Base-by-base conservation (phyloP, 1,284 basidiomycete genomes). In the Athelia psychrophila region DNA sequence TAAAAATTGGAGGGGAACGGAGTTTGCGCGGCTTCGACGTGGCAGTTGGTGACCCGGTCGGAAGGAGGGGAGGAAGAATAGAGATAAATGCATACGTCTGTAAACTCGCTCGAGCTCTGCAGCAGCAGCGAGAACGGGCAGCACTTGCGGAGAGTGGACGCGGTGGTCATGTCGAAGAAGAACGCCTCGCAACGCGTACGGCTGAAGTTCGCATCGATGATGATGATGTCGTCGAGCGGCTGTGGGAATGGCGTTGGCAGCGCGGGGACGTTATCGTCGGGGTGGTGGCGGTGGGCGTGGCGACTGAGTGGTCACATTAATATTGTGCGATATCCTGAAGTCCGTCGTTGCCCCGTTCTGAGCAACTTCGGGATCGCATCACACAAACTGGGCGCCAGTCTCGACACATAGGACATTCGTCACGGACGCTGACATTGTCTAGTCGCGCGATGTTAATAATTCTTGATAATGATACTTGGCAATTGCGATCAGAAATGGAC, bases 171-270 rank as follows among this genome's bases (percentile, higher is more conserved):
- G n/a, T 42, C n/a, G 9, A 22, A 9, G 38, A 42, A 42, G 38
- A 42, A 42, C 5, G 6, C n/a, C n/a, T 42, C n/a, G 38, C 2
- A 42, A 22, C 38, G 5, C n/a, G 20, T 22, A 16, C 79, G 6
- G 6, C 8, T 8, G n/a, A 42, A 42, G 20, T 42, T 42, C n/a
- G 38, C 38, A 74, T 42, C 38, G n/a, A 42, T 6, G n/a, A n/a
- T n/a, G n/a, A n/a, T n/a, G n/a, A 16, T 6, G 16, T n/a, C 20
- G 60, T 91, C 90, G 58, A 87, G 84, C 0, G 91, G 79, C 55
- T 87, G 87, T 2, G 89, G 90, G 59, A 90, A 89, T 0, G 91
- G 89, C 10, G 79, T 83, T 13, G 80, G 91, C 23, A 65, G 44
- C 18, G 49, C 22, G 32, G 50, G 27, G 27, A 30, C 27, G 27